Evolutionary conservation across 139 green algal genomes (phyloP).

Genomic region (Nannochloris sp.): DNA sequence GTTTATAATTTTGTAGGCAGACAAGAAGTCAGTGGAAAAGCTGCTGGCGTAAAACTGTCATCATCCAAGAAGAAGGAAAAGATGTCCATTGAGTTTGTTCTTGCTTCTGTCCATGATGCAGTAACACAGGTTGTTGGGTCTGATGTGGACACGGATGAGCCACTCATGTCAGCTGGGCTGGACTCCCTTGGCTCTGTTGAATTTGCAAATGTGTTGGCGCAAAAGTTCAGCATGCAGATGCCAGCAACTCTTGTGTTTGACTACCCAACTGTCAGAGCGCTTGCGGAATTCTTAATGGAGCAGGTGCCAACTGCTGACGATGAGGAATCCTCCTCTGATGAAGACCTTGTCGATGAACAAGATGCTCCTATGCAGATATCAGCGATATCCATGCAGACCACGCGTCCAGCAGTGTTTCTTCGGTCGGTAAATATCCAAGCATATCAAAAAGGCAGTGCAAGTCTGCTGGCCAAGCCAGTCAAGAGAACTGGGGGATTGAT

Average conservation of each 20-base stretch:
- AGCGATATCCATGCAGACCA: too few species aligned
- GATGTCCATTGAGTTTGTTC: neutral
- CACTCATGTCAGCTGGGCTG: constrained; percentile 54
- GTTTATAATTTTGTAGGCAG: neutral
- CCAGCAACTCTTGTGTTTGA: constrained; percentile 61
- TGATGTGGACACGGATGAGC: constrained; percentile 28
- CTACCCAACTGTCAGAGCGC: constrained; percentile 41
- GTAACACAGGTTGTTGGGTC: constrained; percentile 26
- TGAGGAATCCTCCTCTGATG: neutral
- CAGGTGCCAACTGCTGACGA: constrained; percentile 12
- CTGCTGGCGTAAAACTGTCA: neutral
- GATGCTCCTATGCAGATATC: too few species aligned
- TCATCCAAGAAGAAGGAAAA: constrained; percentile 14
- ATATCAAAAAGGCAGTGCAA: neutral
- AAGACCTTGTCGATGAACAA: neutral
- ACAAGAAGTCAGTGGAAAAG: neutral
- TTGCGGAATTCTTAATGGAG: constrained; percentile 19
- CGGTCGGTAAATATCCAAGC: neutral
- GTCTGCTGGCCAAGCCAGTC: neutral
- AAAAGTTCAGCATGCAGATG: constrained; percentile 36
- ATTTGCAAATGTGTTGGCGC: constrained; percentile 59
- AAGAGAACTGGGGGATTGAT: neutral
- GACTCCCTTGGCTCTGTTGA: constrained; percentile 48
- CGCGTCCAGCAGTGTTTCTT: too few species aligned
- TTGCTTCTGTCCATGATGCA: constrained; percentile 8